phyloP scores from a whole-genome alignment of 495 filamentous ascomycete species.

The Penicillium cinerascens region DNA sequence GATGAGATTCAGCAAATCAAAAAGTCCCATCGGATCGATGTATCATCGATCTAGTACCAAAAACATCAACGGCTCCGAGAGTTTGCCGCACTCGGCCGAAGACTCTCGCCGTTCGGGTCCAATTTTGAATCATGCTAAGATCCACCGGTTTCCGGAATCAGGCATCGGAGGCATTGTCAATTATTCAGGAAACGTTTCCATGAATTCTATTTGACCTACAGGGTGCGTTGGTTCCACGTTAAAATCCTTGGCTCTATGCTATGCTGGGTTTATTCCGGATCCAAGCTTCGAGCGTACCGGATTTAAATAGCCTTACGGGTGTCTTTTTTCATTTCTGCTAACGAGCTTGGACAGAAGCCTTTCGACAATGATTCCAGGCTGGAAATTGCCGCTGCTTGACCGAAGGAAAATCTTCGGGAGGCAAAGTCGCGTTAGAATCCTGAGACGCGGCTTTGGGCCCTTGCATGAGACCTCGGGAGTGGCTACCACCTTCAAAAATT shows the following conservation, averaged over 20 bases:
- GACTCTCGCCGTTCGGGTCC: background rate
- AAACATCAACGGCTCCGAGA: background rate
- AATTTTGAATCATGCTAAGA: background rate
- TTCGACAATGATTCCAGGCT: too few relatives aligned
- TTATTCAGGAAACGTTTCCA: background rate
- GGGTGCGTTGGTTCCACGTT: background rate
- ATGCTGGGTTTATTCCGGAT: background rate
- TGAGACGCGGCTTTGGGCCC: too few relatives aligned
- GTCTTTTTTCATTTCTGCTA: background rate
- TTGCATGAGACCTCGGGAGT: too few relatives aligned
- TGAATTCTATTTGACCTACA: background rate
- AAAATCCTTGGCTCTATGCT: background rate
- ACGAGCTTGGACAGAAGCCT: background rate
- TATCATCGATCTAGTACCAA: background rate
- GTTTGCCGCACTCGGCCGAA: background rate
- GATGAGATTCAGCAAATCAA: background rate
- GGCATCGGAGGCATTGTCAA: background rate
- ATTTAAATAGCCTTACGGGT: background rate
- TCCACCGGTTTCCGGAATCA: background rate
- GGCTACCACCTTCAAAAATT: too few relatives aligned
- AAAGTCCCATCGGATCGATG: background rate
- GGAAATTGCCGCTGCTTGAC: too few relatives aligned
- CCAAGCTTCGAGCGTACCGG: background rate
- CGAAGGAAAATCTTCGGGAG: too few relatives aligned
- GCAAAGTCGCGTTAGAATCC: too few relatives aligned